phyloP scores from a whole-genome alignment of 768 basidiomycete species.

The Cantharellus cinnabarinus region DNA sequence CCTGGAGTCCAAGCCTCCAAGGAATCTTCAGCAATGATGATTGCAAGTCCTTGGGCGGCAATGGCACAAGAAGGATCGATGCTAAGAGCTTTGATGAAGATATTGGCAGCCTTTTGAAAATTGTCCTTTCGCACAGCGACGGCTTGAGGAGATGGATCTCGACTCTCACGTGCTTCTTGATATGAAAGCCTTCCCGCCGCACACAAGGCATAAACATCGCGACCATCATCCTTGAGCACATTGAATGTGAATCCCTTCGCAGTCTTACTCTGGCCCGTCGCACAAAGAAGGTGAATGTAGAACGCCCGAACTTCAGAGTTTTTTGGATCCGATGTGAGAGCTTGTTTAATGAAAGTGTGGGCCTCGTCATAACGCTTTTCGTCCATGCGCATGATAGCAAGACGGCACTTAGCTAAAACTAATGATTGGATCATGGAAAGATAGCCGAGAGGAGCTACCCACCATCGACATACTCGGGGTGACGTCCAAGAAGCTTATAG shows the following conservation, averaged over 20 bases:
- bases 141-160: conserved; percentile 35
- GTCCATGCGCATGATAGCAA: conserved; percentile 56
- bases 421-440: neutral
- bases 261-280: conserved; percentile 42
- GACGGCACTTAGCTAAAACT: conserved; percentile 68
- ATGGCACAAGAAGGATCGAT: conserved; percentile 73
- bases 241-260: conserved; percentile 82
- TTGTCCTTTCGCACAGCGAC: conserved; percentile 50
- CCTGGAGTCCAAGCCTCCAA: conserved; percentile 39
- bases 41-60: conserved; percentile 89
- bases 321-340: conserved; percentile 50
- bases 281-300: conserved; percentile 84
- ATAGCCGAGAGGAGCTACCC: conserved; percentile 14
- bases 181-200: conserved; percentile 78
- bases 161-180: conserved; percentile 64
- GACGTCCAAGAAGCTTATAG: conserved; percentile 63
- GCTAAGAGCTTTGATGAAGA: conserved; percentile 78
- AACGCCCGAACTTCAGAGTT: conserved; percentile 81
- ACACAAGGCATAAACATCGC: conserved; percentile 82
- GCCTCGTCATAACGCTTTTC: conserved; percentile 61
- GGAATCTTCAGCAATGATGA: conserved; percentile 81
- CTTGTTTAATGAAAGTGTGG: conserved; percentile 77
- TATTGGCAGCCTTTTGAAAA: conserved; percentile 70
- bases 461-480: conserved; percentile 96
- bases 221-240: conserved; percentile 70